phyloP scores from a whole-genome alignment of 129 eudicot species.

The Gnaphalium uliginosum region DNA sequence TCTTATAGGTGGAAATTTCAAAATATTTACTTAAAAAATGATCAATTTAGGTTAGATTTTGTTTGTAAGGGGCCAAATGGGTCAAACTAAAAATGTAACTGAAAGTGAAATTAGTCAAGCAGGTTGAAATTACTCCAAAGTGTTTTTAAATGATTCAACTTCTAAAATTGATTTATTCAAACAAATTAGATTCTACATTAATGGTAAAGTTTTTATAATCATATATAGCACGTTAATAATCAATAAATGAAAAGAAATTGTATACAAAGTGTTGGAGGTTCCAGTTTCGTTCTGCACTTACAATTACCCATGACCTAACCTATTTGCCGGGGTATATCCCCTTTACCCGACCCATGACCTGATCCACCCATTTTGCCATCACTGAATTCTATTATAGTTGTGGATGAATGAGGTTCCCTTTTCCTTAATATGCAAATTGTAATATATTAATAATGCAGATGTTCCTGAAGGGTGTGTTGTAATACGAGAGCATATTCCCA shows the following conservation, averaged over 20 bases:
- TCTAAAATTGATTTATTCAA: not conserved
- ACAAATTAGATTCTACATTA: not conserved
- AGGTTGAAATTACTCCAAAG: not conserved
- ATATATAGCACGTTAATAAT: not conserved
- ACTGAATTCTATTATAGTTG: not conserved
- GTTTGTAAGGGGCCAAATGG: not conserved
- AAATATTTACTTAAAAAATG: not conserved
- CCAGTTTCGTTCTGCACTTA: not conserved
- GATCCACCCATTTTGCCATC: not conserved
- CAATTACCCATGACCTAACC: not conserved
- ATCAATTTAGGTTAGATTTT: not conserved
- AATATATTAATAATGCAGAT: slow-evolving; percentile 46
- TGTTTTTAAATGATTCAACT: not conserved
- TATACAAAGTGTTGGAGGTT: no score
- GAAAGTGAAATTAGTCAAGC: not conserved
- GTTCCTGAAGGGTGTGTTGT: slow-evolving; percentile 96
- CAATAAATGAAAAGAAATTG: no score
- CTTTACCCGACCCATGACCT: not conserved
- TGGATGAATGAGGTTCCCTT: not conserved
- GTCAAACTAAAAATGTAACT: not conserved
- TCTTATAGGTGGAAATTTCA: not conserved
- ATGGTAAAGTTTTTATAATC: not conserved
- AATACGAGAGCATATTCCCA: slow-evolving; percentile 84
- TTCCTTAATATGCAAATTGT: not conserved
- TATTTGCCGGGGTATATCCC: no score